A percentile compares a stretch with the other conserved stretches of the same genome.
These are phyloP conservation scores for Apiospora rasikravindrae DNA, from an alignment of 2,329 filamentous ascomycete genomes.

Conservation along the genomic window DNA sequence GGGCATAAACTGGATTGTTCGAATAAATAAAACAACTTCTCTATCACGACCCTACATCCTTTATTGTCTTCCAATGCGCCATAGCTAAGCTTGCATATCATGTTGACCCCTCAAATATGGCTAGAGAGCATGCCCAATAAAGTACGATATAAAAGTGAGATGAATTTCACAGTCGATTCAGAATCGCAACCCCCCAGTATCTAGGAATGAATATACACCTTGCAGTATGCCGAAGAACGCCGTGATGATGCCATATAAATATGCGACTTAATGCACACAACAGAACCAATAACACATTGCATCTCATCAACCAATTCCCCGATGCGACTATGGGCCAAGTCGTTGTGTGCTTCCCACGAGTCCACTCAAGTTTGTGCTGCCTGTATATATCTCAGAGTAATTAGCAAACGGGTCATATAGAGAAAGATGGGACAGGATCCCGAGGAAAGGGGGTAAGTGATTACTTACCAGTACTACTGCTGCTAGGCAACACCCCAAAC, in stretches of 20 bases:
- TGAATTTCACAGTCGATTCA: not conserved
- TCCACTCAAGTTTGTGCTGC: constrained; percentile 54
- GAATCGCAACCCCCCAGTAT: not conserved
- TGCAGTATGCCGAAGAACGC: constrained; percentile 22
- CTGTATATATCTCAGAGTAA: constrained; percentile 16
- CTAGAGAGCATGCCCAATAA: not conserved
- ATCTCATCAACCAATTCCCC: not conserved
- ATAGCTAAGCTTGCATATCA: not conserved
- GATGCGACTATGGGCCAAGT: constrained; percentile 62
- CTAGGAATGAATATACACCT: constrained; percentile 19
- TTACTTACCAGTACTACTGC: constrained; percentile 31
- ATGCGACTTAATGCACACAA: constrained; percentile 12
- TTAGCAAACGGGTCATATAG: not conserved
- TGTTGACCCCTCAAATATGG: too few relatives aligned
- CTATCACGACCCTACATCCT: not conserved
- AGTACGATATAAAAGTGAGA: not conserved
- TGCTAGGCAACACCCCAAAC: constrained; percentile 81
- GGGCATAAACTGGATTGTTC: not conserved
- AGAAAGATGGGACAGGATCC: too few relatives aligned
- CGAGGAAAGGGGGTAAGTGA: too few relatives aligned
- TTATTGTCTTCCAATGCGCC: not conserved
- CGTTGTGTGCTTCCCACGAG: constrained; percentile 70
- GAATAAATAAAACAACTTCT: not conserved
- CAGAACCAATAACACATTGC: not conserved
- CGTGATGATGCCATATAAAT: constrained; percentile 22